phyloP scores from a whole-genome alignment of 768 basidiomycete species.

The Hygrocybe coccinea region DNA sequence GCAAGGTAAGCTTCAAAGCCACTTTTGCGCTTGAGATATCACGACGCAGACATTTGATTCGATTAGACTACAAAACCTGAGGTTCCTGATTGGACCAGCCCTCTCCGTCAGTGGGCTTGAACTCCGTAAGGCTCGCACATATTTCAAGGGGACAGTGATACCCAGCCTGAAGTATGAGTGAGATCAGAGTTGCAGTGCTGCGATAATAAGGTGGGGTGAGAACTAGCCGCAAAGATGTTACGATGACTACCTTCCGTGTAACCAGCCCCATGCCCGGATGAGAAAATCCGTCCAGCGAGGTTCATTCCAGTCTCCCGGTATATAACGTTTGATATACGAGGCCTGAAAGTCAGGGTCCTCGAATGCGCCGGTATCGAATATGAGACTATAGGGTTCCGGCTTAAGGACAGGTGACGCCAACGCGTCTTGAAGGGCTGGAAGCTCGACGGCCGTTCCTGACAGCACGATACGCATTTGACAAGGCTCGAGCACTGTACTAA shows the following conservation, averaged over 20 bases:
- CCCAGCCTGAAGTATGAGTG: conserved; percentile 4
- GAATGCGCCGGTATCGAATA: conserved; percentile 5
- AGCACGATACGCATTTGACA: conserved; percentile 4
- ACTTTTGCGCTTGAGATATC: conserved; percentile 1
- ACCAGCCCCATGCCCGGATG: conserved; percentile 8
- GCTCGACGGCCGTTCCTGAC: conserved; percentile 4
- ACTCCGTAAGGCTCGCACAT: conserved; percentile 5
- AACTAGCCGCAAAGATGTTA: background rate
- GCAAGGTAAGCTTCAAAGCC: conserved; percentile 5
- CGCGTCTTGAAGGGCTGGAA: background rate
- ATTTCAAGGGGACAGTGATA: conserved; percentile 6
- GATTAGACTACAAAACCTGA: background rate
- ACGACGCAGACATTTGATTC: background rate
- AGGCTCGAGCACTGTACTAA: background rate
- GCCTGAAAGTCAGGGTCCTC: conserved; percentile 4
- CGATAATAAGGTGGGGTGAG: conserved; percentile 4
- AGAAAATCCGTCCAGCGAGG: conserved; percentile 5
- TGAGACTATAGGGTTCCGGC: background rate
- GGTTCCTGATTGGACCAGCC: background rate
- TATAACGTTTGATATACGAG: conserved; percentile 7
- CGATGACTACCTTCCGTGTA: conserved; percentile 6
- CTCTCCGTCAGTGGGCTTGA: conserved; percentile 8
- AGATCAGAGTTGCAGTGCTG: conserved; percentile 6
- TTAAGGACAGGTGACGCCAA: background rate
- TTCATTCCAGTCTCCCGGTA: conserved; percentile 4